Evolutionary conservation across 495 filamentous ascomycete genomes (phyloP).

Genomic region (Penicillium desertorum): DNA sequence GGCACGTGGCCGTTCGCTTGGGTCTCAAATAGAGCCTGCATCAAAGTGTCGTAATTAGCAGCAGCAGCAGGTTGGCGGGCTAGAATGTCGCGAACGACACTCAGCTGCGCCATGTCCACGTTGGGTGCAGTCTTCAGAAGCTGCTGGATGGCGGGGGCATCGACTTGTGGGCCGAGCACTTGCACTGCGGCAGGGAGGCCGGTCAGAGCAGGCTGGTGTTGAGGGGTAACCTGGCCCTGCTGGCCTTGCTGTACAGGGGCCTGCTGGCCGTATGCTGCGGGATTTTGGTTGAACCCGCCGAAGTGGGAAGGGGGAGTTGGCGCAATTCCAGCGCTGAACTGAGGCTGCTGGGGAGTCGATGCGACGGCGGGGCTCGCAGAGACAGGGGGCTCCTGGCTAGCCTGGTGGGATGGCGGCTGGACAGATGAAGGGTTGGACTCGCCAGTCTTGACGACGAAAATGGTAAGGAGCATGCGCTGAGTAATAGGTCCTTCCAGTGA

Average conservation of each 20-base stretch:
- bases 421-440: conserved; percentile 47
- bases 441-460: conserved; percentile 67
- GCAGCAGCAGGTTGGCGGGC: conserved; percentile 50
- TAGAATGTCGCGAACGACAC: conserved; percentile 60
- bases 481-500: conserved; percentile 62
- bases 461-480: conserved; percentile 71
- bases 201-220: conserved; percentile 21
- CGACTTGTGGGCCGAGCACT: conserved; percentile 59
- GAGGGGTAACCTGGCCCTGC: conserved; percentile 22
- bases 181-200: conserved; percentile 39
- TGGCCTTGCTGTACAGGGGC: conserved; percentile 24
- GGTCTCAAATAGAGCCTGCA: conserved; percentile 40
- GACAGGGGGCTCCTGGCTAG: conserved; percentile 38
- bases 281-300: conserved; percentile 18
- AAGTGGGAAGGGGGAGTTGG: conserved; percentile 30
- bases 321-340: conserved; percentile 31
- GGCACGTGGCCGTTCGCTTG: conserved; percentile 37
- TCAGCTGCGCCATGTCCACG: conserved; percentile 62
- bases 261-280: conserved; percentile 41
- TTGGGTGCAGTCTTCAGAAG: conserved; percentile 63
- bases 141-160: conserved; percentile 63
- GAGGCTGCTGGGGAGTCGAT: conserved; percentile 38
- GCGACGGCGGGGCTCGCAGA: conserved; percentile 48
- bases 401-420: conserved; percentile 45
- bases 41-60: conserved; percentile 37